phyloP scores from a whole-genome alignment of 208 protist genomes.

The Angomonas ambiguus region DNA sequence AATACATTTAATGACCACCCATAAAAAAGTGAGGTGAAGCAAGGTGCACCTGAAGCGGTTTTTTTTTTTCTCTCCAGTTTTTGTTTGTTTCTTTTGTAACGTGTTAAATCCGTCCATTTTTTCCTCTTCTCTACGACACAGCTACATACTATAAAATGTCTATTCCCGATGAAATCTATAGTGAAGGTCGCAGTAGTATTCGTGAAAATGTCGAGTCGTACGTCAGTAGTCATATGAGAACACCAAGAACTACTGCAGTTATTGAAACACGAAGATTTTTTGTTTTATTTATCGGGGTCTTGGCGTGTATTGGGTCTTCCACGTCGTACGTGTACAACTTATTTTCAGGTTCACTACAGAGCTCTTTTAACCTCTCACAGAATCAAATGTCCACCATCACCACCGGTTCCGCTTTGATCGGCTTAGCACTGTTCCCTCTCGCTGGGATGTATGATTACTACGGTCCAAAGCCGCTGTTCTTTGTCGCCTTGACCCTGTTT shows the following conservation, averaged over 20 bases:
- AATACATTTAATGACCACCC: no score
- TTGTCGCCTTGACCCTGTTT: constrained; percentile 40
- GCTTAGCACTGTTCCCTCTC: constrained; percentile 53
- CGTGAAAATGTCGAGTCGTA: constrained; percentile 21
- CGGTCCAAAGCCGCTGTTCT: constrained; percentile 61
- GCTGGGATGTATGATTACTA: constrained; percentile 70
- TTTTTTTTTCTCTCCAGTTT: background rate
- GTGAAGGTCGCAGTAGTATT: constrained; percentile 24
- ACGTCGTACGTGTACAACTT: constrained; percentile 73
- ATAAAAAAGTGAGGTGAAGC: no score
- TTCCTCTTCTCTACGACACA: background rate
- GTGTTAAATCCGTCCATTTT: no score
- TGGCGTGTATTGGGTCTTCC: constrained; percentile 50
- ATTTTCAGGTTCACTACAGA: constrained; percentile 62
- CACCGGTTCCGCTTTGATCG: constrained; percentile 38
- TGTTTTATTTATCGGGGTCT: constrained; percentile 25
- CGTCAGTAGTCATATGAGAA: constrained; percentile 8
- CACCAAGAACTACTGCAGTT: constrained; percentile 6
- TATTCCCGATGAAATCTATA: constrained; percentile 20
- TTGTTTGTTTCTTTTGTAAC: constrained; percentile 8
- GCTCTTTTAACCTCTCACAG: constrained; percentile 69
- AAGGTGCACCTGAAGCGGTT: no score
- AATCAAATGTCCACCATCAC: constrained; percentile 71
- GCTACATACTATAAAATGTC: constrained; percentile 1
- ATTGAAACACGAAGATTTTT: constrained; percentile 42